A percentile compares a stretch with the other conserved stretches of the same genome.
phyloP scores from a whole-genome alignment of 495 filamentous ascomycete genomes.

The Penicillium canariense region DNA sequence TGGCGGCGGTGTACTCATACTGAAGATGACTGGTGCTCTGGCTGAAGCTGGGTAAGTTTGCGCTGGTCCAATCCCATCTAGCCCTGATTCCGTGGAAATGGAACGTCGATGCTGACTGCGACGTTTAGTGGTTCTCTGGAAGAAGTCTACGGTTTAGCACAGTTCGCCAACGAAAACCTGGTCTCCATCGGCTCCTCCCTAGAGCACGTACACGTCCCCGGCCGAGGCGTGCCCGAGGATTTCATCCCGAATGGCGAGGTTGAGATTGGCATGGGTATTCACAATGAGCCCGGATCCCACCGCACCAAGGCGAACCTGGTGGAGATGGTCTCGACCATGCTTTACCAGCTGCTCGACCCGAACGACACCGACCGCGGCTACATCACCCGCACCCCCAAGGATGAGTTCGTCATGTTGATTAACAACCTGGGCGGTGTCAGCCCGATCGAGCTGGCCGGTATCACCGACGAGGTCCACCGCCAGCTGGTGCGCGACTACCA shows the following conservation, averaged over 20 bases:
- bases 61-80: neutral
- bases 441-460: conserved; percentile 82
- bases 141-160: conserved; percentile 70
- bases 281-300: conserved; percentile 89
- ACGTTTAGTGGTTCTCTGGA: conserved; percentile 47
- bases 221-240: conserved; percentile 58
- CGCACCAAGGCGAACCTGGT: conserved; percentile 64
- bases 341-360: conserved; percentile 74
- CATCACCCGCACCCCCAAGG: conserved; percentile 58
- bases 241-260: conserved; percentile 66
- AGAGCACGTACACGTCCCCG: conserved; percentile 90
- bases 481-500: conserved; percentile 69
- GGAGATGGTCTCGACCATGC: conserved; percentile 73
- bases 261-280: conserved; percentile 97
- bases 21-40: conserved; percentile 86
- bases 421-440: conserved; percentile 96
- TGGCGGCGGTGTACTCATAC: conserved; percentile 82
- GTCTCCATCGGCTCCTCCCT: conserved; percentile 85
- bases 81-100: neutral
- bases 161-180: conserved; percentile 69
- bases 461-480: conserved; percentile 79
- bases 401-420: conserved; percentile 73
- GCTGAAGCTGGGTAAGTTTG: conserved; percentile 65
- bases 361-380: conserved; percentile 81
- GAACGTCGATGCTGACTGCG: neutral